Evolutionary conservation across 306 rosid species (phyloP).

Genomic region (Castanospermum australe): DNA sequence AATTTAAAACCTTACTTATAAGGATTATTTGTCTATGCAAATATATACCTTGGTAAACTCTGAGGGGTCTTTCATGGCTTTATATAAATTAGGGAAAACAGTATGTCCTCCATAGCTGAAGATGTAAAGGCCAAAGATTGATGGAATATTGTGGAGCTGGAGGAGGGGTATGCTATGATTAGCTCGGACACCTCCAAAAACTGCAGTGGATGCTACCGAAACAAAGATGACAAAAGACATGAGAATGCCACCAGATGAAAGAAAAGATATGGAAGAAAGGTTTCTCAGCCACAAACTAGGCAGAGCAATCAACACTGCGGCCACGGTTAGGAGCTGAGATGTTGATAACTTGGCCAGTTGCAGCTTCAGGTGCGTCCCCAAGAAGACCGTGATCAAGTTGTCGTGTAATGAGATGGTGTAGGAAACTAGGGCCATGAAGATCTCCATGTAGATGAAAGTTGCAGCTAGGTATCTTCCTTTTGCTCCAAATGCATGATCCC

Average conservation of each 20-base stretch:
- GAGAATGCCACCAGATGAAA: slow-evolving; percentile 61
- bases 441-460: slow-evolving; percentile 55
- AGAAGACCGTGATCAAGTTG: slow-evolving; percentile 47
- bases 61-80: slow-evolving; percentile 82
- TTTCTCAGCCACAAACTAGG: slow-evolving; percentile 74
- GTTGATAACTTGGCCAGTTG: slow-evolving; percentile 35
- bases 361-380: slow-evolving; percentile 38
- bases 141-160: slow-evolving; percentile 54
- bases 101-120: slow-evolving; percentile 70
- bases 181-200: slow-evolving; percentile 44
- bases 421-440: slow-evolving; percentile 79
- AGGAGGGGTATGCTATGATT: slow-evolving; percentile 51
- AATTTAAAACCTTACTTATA: too few relatives aligned
- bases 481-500: slow-evolving; percentile 62
- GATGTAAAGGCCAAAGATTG: slow-evolving; percentile 65
- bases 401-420: slow-evolving; percentile 83
- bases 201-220: slow-evolving; percentile 49
- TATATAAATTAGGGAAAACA: slow-evolving; percentile 72
- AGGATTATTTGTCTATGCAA: too few relatives aligned
- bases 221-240: slow-evolving; percentile 59
- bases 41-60: slow-evolving; percentile 83
- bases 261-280: slow-evolving; percentile 65
- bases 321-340: slow-evolving; percentile 48
- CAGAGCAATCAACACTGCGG: slow-evolving; percentile 53
- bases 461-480: slow-evolving; percentile 55